Percentiles rank a stretch among this genome's conserved stretches.
Evolutionary conservation across 495 filamentous ascomycete species (phyloP).

Genomic region (Tetracladium setigerum): DNA sequence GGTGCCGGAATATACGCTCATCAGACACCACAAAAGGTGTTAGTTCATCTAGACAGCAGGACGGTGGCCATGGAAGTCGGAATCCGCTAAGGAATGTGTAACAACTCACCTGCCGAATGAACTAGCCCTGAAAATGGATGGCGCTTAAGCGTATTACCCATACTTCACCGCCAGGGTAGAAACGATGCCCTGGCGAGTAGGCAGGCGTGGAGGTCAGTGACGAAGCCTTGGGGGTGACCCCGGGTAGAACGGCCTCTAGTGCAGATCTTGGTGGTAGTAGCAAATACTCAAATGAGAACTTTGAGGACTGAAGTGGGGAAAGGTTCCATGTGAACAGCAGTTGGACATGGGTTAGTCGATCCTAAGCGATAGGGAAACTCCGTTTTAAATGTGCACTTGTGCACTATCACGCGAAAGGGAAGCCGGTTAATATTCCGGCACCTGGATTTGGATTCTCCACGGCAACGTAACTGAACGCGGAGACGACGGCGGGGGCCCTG

Average conservation of each 20-base stretch:
- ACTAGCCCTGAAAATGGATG: conserved; percentile 58
- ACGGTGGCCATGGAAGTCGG: conserved; percentile 44
- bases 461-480: conserved; percentile 29
- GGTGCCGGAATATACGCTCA: conserved; percentile 64
- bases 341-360: conserved; percentile 64
- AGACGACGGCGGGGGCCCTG: conserved; percentile 48
- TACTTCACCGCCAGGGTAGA: conserved; percentile 51
- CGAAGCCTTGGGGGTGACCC: conserved; percentile 62
- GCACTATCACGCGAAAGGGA: conserved; percentile 56
- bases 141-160: conserved; percentile 55
- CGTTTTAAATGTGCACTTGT: conserved; percentile 53
- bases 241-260: conserved; percentile 61
- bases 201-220: conserved; percentile 30
- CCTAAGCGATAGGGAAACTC: conserved; percentile 58
- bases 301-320: conserved; percentile 67
- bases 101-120: conserved; percentile 59
- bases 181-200: conserved; percentile 40
- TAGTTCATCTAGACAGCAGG: conserved; percentile 40
- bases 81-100: conserved; percentile 57
- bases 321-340: conserved; percentile 64
- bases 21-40: conserved; percentile 57
- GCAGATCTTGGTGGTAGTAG: conserved; percentile 70
- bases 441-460: conserved; percentile 48
- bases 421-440: conserved; percentile 60
- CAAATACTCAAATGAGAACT: conserved; percentile 72